Evolutionary conservation across 306 rosid genomes (phyloP), one percentile per base, ranked within the genome.

Genomic region (Vicia faba): DNA sequence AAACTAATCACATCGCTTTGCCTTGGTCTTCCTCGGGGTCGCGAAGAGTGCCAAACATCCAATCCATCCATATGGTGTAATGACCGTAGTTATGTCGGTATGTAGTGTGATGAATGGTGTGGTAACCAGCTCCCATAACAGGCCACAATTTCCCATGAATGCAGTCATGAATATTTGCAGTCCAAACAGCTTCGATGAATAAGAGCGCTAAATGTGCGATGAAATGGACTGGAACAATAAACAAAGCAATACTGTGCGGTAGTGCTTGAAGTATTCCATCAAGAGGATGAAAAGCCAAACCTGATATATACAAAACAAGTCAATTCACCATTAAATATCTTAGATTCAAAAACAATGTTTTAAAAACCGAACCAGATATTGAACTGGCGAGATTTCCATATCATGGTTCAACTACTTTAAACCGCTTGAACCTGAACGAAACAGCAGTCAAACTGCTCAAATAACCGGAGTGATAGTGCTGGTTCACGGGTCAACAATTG

Each of bases 91-190:
- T 93, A 45, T 93, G 96, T 1, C 97, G 85, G 60, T 89, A 93
- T 0, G 97, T 93, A 2, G 97, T 93, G 13, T 93, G 98, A 79
- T 93, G 98, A 64, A 93, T 84, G 45, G 97, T 86, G 88, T 93
- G 98, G 80, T 88, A 89, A 66, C 98, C 96, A 57, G 98, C 97
- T 72, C 98, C 98, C 98, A 93, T 88, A 18, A 88, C 74, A 49
- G 98, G 97, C 98, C 98, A 93, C 46, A 86, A 3, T 33, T 84
- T 86, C 31, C 79, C 75, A n/a, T 93, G 86, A 68, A 93, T 84
- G 81, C 97, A 83, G 58, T 93, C 98, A 38, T 93, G 98, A 69
- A 93, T 89, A 62, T 89, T 93, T 20, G 97, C 83, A 8, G 98
- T 87, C 98, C 98, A 93, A 41, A 93, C 8, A 29, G 29, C 95